Evolutionary conservation across 1,284 basidiomycete genomes (phyloP).

Genomic region (Papiliotrema nemorosa): DNA sequence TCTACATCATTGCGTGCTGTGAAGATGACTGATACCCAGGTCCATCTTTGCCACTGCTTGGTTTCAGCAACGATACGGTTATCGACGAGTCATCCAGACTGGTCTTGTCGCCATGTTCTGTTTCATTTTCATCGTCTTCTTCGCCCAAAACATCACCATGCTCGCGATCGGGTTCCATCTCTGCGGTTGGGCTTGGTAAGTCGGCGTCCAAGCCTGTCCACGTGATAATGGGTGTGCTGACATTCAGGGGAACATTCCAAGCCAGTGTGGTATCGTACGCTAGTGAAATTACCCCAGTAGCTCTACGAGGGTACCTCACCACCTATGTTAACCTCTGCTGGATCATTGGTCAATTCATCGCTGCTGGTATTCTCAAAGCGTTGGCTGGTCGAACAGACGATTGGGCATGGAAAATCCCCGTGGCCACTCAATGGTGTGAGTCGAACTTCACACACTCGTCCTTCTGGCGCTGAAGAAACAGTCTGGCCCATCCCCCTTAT

Average conservation of each 20-base stretch:
- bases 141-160: constrained; percentile 32
- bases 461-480: neutral
- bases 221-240: too few relatives aligned
- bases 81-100: constrained; percentile 20
- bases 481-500: constrained; percentile 28
- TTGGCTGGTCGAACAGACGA: constrained; percentile 10
- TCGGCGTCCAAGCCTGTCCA: constrained; percentile 9
- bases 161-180: constrained; percentile 13
- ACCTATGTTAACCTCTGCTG: constrained; percentile 48
- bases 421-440: constrained; percentile 36
- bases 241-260: constrained; percentile 9
- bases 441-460: too few relatives aligned
- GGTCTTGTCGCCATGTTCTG: constrained; percentile 31
- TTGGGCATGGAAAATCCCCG: constrained; percentile 46
- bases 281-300: constrained; percentile 45
- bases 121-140: constrained; percentile 42
- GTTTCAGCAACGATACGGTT: constrained; percentile 25
- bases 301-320: constrained; percentile 25
- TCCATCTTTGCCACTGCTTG: constrained; percentile 22
- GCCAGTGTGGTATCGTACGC: constrained; percentile 53
- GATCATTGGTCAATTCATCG: constrained; percentile 32
- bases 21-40: constrained; percentile 3
- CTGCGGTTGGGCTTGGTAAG: constrained; percentile 48
- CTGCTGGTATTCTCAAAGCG: constrained; percentile 34
- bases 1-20: neutral